Conservation (phyloP, 805 yeast genomes). For the Monosporozyma servazzii region DNA sequence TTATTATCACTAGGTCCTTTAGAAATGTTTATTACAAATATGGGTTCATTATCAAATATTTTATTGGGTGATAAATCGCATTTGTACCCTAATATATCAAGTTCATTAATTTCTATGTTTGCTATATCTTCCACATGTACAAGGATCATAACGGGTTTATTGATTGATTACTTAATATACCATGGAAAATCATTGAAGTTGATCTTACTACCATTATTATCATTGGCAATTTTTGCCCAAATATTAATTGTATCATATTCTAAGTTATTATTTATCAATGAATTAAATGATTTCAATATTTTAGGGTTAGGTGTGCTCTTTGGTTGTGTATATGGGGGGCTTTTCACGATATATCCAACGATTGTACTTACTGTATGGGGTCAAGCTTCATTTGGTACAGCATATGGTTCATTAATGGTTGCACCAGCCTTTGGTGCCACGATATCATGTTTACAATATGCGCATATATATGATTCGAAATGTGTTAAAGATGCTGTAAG, state of each 20-base stretch:
- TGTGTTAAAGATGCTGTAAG: constrained; percentile 14
- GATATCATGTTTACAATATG: constrained; percentile 60
- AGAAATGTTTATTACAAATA: constrained; percentile 75
- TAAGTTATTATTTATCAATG: constrained; percentile 5
- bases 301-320: constrained; percentile 31
- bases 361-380: constrained; percentile 83
- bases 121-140: constrained; percentile 64
- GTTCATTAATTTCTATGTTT: constrained; percentile 46
- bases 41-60: constrained; percentile 60
- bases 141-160: constrained; percentile 56
- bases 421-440: constrained; percentile 83
- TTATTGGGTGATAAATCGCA: neutral
- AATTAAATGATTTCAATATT: constrained; percentile 16
- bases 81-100: constrained; percentile 8
- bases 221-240: constrained; percentile 33
- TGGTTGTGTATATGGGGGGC: constrained; percentile 73
- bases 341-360: constrained; percentile 82
- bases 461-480: constrained; percentile 44
- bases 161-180: constrained; percentile 46
- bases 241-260: constrained; percentile 18
- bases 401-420: constrained; percentile 83
- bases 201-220: constrained; percentile 27
- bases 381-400: constrained; percentile 75
- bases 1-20: constrained; percentile 71
- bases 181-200: constrained; percentile 23